Evolutionary conservation across 1,284 basidiomycete species (phyloP), one percentile per base, ranked within the genome.

Genomic region (Sphaerobolus stellatus): DNA sequence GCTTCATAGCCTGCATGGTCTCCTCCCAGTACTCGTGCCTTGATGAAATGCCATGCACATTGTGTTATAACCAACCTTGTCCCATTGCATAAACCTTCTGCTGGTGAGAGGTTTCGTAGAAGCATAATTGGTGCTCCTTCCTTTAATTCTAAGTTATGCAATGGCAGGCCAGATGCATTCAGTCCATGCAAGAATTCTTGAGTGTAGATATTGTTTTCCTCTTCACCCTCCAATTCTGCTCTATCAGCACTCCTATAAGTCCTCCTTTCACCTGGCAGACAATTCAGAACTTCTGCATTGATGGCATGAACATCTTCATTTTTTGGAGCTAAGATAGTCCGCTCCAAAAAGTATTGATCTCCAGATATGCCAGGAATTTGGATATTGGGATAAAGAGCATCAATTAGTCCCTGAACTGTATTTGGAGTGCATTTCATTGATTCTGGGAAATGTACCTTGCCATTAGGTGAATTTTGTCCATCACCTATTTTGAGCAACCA

Each of bases 321-420:
- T 4, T 64, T 58, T 1, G 72, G 60, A 7, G 71, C 61, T 1
- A 77, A 65, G 33, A 77, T 75, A 22, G 64, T 66, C 1, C 68
- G 66, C 3, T 73, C 56, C 0, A 67, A 49, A 52, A 77, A 76
- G 60, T 75, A 75, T 58, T 72, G 71, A 43, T 67, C 66, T 34
- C 16, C 47, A n/a, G n/a, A n/a, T n/a, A n/a, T n/a, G 45, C 18
- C 34, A 25, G 44, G n/a, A 18, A 67, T 58, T 18, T 54, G 56
- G 38, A 60, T 48, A 20, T 56, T 50, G n/a, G 69, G 66, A 57
- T 71, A 73, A 16, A 71, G 65, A 3, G 55, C 48, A 20, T 60
- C 43, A 22, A 68, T 63, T 4, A 72, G 58, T 5, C 55, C 44
- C 11, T 14, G 14, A 0, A 56, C 24, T 11, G 58, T 47, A 29